phyloP scores from a whole-genome alignment of 805 yeast species.

The Schwanniomyces vanrijiae region DNA sequence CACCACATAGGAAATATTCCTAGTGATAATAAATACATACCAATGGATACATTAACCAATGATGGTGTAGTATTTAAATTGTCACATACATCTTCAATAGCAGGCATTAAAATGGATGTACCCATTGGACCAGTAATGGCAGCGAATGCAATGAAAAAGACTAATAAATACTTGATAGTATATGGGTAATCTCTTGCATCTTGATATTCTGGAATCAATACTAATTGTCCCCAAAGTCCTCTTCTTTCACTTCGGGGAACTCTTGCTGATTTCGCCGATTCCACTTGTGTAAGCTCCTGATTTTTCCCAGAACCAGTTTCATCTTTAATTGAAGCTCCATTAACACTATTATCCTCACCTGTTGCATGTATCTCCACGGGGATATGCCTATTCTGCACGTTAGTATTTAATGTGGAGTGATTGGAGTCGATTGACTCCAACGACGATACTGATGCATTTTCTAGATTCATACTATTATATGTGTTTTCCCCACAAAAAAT shows the following conservation, averaged over 20 bases:
- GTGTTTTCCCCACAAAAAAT: not conserved
- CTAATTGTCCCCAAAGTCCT: constrained; percentile 54
- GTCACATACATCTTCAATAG: constrained; percentile 56
- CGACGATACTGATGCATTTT: not conserved
- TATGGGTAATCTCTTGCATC: constrained; percentile 68
- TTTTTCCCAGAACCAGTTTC: not conserved
- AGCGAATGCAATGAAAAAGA: constrained; percentile 67
- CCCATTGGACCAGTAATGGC: constrained; percentile 89
- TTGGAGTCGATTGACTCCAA: constrained; percentile 3
- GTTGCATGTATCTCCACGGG: not conserved
- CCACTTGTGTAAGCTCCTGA: not conserved
- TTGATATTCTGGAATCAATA: constrained; percentile 66
- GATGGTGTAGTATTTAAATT: constrained; percentile 57
- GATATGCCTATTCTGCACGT: not conserved
- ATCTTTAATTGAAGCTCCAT: not conserved
- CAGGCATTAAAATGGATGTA: constrained; percentile 79
- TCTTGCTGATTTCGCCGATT: constrained; percentile 8
- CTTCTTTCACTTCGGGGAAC: constrained; percentile 44
- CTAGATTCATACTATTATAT: not conserved
- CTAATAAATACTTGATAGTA: constrained; percentile 51
- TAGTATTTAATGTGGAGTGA: not conserved
- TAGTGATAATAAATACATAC: constrained; percentile 68
- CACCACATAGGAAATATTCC: constrained; percentile 90
- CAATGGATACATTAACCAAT: constrained; percentile 75
- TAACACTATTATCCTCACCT: not conserved